Conservation (phyloP, 495 filamentous ascomycete genomes). For the Aspergillus taichungensis region DNA sequence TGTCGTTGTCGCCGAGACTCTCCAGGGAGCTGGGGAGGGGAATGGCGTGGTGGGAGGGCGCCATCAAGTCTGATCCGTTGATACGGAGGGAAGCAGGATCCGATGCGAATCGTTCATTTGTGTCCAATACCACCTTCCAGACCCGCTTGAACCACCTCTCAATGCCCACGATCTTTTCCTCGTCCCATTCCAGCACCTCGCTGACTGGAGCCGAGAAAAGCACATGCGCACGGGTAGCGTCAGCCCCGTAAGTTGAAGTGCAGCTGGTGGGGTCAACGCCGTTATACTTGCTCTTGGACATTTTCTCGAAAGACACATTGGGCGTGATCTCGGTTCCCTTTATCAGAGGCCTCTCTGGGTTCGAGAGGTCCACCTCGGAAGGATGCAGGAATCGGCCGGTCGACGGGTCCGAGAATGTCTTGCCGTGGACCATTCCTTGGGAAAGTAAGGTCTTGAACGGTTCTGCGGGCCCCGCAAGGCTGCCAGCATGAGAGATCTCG, state of each 20-base stretch:
- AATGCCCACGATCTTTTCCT: constrained; percentile 69
- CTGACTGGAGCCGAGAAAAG: constrained; percentile 78
- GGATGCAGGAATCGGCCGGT: constrained; percentile 73
- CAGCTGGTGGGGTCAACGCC: constrained; percentile 74
- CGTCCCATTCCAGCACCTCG: constrained; percentile 83
- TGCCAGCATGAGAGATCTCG: constrained; percentile 21
- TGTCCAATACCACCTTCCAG: constrained; percentile 45
- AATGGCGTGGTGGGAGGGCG: constrained; percentile 13
- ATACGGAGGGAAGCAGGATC: constrained; percentile 15
- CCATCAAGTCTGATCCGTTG: constrained; percentile 9
- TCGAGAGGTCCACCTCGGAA: constrained; percentile 59
- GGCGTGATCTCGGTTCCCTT: constrained; percentile 48
- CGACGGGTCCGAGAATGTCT: constrained; percentile 65
- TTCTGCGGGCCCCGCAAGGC: constrained; percentile 37
- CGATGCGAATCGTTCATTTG: constrained; percentile 9
- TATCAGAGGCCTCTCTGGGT: constrained; percentile 48
- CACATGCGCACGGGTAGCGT: constrained; percentile 77
- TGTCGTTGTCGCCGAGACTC: constrained; percentile 39
- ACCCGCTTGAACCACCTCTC: constrained; percentile 68
- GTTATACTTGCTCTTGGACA: constrained; percentile 95
- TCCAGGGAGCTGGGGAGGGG: constrained; percentile 21
- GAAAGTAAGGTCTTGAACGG: constrained; percentile 75
- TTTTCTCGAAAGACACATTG: constrained; percentile 70
- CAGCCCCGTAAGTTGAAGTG: constrained; percentile 66
- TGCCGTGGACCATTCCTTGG: constrained; percentile 90